Percentiles rank a stretch among this genome's conserved stretches.
Conservation (phyloP, 257 asterid species). For the Solanum sejunctum region DNA sequence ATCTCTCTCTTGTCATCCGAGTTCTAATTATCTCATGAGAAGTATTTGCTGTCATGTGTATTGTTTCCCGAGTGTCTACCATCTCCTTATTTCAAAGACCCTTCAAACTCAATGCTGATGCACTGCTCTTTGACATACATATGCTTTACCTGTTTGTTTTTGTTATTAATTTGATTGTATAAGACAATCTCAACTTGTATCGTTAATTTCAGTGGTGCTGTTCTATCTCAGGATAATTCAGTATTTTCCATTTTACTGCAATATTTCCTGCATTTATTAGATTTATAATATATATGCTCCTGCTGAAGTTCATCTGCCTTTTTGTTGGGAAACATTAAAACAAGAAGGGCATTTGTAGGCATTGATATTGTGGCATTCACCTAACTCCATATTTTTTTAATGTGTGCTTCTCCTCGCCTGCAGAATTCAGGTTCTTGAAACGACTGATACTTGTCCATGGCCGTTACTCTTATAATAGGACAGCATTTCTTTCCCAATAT, state of each 20-base stretch:
- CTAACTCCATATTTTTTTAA: not conserved
- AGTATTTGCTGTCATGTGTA: not conserved
- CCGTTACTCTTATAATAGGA: conserved; percentile 93
- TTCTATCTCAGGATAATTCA: not conserved
- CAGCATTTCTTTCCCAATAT: conserved; percentile 95
- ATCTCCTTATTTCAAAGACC: not conserved
- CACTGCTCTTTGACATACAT: not conserved
- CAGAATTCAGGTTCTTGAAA: conserved; percentile 91
- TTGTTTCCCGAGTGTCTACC: not conserved
- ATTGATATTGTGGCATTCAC: not conserved
- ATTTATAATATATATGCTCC: not conserved
- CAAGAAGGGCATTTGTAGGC: not conserved
- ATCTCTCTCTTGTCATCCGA: not conserved
- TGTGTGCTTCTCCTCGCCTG: conserved; percentile 17
- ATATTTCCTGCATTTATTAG: not conserved
- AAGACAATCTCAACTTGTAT: not conserved
- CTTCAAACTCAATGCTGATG: not conserved
- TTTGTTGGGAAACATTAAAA: not conserved
- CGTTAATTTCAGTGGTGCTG: not conserved
- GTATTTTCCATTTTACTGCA: not conserved
- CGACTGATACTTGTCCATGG: conserved; percentile 98
- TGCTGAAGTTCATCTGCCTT: not conserved
- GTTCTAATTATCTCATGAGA: not conserved
- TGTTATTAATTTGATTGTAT: not conserved
- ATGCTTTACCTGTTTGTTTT: not conserved